These are phyloP conservation scores for Climacium dendroides DNA, from an alignment of 225 moss, liverwort and hornwort species.

Conservation along the genomic window DNA sequence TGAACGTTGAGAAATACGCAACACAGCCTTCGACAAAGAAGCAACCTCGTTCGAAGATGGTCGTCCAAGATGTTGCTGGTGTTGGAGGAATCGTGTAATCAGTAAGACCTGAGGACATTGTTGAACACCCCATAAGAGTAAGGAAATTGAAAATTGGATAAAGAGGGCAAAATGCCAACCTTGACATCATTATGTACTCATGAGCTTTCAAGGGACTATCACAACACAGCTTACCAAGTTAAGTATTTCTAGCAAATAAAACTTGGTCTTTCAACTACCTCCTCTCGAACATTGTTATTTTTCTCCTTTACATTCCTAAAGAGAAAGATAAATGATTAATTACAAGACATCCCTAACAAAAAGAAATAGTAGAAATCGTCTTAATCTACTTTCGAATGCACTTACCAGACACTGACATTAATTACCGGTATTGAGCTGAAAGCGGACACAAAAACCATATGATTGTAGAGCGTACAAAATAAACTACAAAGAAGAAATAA, in stretches of 20 bases:
- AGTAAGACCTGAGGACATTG: slow-evolving; percentile 43
- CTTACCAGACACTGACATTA: not conserved
- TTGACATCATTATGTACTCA: not conserved
- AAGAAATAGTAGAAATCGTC: not conserved
- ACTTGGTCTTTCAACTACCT: not conserved
- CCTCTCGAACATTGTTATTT: not conserved
- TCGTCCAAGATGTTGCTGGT: slow-evolving; percentile 67
- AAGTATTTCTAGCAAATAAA: not conserved
- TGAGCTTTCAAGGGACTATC: not conserved
- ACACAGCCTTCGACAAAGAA: not conserved
- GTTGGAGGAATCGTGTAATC: slow-evolving; percentile 80
- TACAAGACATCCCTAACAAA: not conserved
- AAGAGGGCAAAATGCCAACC: not conserved
- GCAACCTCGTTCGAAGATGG: slow-evolving; percentile 60
- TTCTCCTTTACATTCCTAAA: not conserved
- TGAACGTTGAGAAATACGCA: not conserved
- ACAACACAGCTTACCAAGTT: not conserved
- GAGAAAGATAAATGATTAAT: not conserved
- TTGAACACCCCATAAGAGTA: not conserved
- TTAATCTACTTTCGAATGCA: not conserved
- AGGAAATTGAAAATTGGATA: not conserved
- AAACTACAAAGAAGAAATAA: not conserved
- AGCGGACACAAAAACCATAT: not conserved
- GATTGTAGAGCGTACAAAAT: not conserved
- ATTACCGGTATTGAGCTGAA: not conserved